A percentile compares a stretch with the other conserved stretches of the same genome.
Conservation (phyloP, 345 rosid genomes). For the Erysimum cheiranthoides region DNA sequence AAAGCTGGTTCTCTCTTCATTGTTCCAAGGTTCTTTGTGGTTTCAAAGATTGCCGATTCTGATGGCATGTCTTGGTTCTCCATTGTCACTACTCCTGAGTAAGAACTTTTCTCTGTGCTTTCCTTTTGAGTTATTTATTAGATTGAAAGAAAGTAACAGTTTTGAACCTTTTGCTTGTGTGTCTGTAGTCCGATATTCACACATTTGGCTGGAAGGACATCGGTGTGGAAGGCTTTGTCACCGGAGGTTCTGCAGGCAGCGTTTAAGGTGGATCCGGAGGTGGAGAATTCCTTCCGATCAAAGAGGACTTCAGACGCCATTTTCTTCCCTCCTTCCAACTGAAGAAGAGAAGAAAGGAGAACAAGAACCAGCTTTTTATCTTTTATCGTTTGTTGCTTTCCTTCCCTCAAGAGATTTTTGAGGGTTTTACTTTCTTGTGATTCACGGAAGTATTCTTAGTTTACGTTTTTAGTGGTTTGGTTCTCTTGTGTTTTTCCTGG, state of each 20-base stretch:
- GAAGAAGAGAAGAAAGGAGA: conserved; percentile 25
- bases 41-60: conserved; percentile 82
- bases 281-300: conserved; percentile 67
- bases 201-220: conserved; percentile 85
- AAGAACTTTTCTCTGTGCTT: conserved; percentile 30
- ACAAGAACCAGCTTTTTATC: conserved; percentile 21
- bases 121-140: neutral
- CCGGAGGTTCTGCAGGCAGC: conserved; percentile 82
- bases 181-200: conserved; percentile 83
- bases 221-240: conserved; percentile 79
- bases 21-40: conserved; percentile 84
- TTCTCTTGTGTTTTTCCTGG: neutral
- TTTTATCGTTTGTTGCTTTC: neutral
- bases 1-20: conserved; percentile 78
- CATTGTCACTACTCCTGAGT: conserved; percentile 88
- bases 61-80: conserved; percentile 91
- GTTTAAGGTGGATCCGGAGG: conserved; percentile 63
- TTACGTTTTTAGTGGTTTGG: neutral
- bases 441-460: conserved; percentile 5
- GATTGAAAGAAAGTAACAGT: neutral
- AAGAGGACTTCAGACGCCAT: conserved; percentile 73
- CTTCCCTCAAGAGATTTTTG: neutral
- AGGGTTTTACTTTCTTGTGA: conserved; percentile 18
- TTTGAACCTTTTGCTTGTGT: neutral
- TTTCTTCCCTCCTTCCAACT: conserved; percentile 84